These are phyloP conservation scores for Phytophthora foliorum DNA, from an alignment of 352 stramenopile species.

Conservation along the genomic window DNA sequence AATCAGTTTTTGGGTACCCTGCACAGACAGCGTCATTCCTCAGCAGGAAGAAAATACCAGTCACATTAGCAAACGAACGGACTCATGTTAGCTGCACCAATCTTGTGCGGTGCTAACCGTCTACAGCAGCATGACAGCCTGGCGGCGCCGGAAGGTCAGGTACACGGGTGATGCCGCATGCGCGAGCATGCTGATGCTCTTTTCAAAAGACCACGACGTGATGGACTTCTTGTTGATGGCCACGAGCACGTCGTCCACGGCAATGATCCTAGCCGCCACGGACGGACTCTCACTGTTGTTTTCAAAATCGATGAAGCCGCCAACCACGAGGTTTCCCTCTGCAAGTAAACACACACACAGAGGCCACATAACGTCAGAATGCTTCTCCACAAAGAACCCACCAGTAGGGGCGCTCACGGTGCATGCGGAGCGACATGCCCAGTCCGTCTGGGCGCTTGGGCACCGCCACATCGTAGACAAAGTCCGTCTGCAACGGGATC, in stretches of 20 bases:
- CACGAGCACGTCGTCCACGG: constrained; percentile 79
- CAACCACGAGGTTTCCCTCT: constrained; percentile 84
- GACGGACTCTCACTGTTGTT: constrained; percentile 84
- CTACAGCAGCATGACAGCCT: constrained; percentile 74
- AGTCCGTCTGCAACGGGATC: constrained; percentile 81
- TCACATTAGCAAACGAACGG: constrained; percentile 22
- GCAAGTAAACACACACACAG: constrained; percentile 4
- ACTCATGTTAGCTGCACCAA: constrained; percentile 25
- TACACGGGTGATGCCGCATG: constrained; percentile 85
- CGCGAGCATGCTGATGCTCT: constrained; percentile 87
- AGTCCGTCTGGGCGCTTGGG: constrained; percentile 83
- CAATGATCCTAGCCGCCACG: constrained; percentile 80
- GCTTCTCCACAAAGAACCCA: background rate
- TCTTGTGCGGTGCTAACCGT: background rate
- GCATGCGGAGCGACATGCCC: constrained; percentile 89
- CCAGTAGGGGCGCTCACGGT: constrained; percentile 54
- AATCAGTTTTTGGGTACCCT: too few species aligned
- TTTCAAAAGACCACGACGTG: constrained; percentile 88
- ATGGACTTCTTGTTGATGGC: constrained; percentile 92
- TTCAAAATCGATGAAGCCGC: constrained; percentile 87
- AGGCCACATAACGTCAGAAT: constrained; percentile 17
- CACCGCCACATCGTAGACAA: constrained; percentile 85
- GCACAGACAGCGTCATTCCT: too few species aligned
- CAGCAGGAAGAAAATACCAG: too few species aligned
- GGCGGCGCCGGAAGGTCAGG: constrained; percentile 80